These are phyloP conservation scores for Cadophora gregata DNA, from an alignment of 2,329 filamentous ascomycete species.

Conservation along the genomic window DNA sequence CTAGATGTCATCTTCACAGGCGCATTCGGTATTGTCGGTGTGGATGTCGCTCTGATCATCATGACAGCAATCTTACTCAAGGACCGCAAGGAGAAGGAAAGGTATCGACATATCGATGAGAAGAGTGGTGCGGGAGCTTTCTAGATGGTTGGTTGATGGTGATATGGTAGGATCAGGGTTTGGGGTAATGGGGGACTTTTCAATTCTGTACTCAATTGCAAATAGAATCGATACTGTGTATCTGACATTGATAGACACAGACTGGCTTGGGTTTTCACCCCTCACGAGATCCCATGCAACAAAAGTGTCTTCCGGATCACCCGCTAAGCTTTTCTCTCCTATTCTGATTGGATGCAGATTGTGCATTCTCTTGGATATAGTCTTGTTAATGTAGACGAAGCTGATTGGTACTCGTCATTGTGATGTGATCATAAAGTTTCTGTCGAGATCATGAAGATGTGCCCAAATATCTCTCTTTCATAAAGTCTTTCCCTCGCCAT, in stretches of 20 bases:
- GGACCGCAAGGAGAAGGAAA: constrained; percentile 78
- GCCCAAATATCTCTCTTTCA: no score
- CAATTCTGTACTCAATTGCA: constrained; percentile 23
- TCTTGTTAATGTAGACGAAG: no score
- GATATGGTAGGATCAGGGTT: constrained; percentile 12
- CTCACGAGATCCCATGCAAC: background rate
- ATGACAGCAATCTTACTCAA: constrained; percentile 78
- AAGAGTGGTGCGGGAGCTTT: constrained; percentile 67
- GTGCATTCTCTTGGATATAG: no score
- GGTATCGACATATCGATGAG: constrained; percentile 82
- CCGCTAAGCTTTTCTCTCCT: background rate
- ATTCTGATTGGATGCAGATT: no score
- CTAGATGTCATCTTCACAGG: constrained; percentile 80
- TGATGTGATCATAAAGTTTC: no score
- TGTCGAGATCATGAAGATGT: no score
- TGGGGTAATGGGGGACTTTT: constrained; percentile 10
- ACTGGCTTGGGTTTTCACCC: background rate
- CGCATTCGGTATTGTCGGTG: constrained; percentile 78
- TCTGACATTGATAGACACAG: constrained; percentile 3
- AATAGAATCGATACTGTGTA: constrained; percentile 5
- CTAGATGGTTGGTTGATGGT: constrained; percentile 48
- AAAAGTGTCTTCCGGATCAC: background rate
- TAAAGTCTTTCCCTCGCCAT: no score
- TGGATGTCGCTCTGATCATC: constrained; percentile 72
- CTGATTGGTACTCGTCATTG: no score